These are phyloP conservation scores for Termitomyces sp. DNA, from an alignment of 768 basidiomycete species.

Conservation along the genomic window DNA sequence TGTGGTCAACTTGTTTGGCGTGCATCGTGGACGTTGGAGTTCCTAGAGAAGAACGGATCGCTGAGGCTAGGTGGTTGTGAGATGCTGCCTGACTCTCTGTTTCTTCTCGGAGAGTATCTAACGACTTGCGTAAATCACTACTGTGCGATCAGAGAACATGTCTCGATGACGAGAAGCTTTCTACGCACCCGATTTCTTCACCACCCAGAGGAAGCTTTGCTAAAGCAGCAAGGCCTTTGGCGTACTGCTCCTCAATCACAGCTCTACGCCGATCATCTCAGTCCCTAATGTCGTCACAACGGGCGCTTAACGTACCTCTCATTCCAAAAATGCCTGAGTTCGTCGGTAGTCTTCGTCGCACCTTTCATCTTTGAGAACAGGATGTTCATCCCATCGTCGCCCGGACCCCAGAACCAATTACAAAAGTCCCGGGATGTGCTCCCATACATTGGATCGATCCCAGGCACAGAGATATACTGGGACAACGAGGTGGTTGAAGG, in stretches of 20 bases:
- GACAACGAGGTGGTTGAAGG: constrained; percentile 69
- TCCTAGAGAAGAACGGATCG: constrained; percentile 72
- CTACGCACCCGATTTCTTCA: constrained; percentile 87
- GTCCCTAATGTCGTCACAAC: neutral
- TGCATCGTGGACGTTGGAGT: constrained; percentile 52
- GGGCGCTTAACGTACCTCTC: constrained; percentile 61
- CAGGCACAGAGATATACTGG: constrained; percentile 50
- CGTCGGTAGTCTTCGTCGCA: constrained; percentile 81
- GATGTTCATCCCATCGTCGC: constrained; percentile 84
- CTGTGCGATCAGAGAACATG: constrained; percentile 8
- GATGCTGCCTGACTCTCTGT: constrained; percentile 73
- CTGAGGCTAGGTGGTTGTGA: constrained; percentile 68
- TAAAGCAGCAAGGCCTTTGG: constrained; percentile 73
- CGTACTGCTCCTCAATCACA: constrained; percentile 91
- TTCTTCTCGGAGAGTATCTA: constrained; percentile 77
- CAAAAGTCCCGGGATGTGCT: constrained; percentile 65
- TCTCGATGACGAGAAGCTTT: neutral
- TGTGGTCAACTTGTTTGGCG: constrained; percentile 60
- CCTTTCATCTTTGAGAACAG: constrained; percentile 85
- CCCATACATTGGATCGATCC: constrained; percentile 37
- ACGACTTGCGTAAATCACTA: constrained; percentile 75
- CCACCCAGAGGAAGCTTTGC: constrained; percentile 70
- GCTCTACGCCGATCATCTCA: constrained; percentile 42
- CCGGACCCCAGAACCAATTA: constrained; percentile 92
- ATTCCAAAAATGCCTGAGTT: constrained; percentile 84